phyloP scores from a whole-genome alignment of 352 stramenopile genomes.

The Discostella stelligera region DNA sequence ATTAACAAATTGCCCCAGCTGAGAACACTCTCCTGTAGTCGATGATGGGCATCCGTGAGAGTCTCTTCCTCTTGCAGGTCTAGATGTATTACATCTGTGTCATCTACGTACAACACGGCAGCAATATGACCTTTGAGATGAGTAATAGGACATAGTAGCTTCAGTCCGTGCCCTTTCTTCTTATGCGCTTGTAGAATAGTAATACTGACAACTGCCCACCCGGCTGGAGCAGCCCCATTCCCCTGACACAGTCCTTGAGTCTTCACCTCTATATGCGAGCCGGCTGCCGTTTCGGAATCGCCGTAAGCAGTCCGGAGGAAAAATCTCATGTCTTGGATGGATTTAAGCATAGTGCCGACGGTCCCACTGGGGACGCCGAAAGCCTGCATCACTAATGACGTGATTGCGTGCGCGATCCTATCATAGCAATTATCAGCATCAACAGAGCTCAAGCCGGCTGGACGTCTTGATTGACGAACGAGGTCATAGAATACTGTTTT shows the following conservation, averaged over 20 bases:
- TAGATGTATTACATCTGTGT: constrained; percentile 19
- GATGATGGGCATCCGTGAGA: not conserved
- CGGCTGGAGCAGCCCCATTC: constrained; percentile 13
- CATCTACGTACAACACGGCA: constrained; percentile 16
- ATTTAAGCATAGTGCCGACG: constrained; percentile 7
- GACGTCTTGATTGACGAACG: not conserved
- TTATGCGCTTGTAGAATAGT: constrained; percentile 1
- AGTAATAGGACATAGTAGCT: constrained; percentile 27
- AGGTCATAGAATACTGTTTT: constrained; percentile 20
- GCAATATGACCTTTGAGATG: constrained; percentile 14
- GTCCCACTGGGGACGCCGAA: constrained; percentile 1
- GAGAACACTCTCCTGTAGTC: constrained; percentile 12
- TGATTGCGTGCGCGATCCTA: constrained; percentile 23
- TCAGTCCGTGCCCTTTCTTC: constrained; percentile 2
- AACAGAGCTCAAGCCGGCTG: constrained; percentile 6
- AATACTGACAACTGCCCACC: not conserved
- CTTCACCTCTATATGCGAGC: not conserved
- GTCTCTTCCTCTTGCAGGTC: constrained; percentile 7
- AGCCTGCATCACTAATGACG: constrained; percentile 14
- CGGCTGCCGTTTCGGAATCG: constrained; percentile 1
- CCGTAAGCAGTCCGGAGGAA: too few relatives aligned
- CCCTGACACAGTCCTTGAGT: constrained; percentile 4
- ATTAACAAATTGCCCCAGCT: constrained; percentile 19
- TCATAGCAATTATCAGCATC: constrained; percentile 28
- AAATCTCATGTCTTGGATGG: too few relatives aligned